phyloP scores from a whole-genome alignment of 208 protist genomes.

The Acanthamoeba triangularis region DNA sequence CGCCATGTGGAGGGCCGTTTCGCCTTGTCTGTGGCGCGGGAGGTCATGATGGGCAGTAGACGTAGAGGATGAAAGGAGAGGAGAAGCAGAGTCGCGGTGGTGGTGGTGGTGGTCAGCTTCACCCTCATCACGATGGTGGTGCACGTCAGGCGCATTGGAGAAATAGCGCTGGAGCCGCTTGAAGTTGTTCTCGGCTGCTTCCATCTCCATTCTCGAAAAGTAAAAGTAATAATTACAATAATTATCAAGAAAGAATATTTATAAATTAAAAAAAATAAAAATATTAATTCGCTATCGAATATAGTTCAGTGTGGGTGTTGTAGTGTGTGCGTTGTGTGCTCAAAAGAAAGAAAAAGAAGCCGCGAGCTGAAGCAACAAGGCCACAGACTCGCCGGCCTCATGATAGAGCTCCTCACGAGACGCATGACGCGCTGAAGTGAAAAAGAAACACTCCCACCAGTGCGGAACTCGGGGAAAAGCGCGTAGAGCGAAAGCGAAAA shows the following conservation, averaged over 20 bases:
- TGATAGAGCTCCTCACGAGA: too few relatives aligned
- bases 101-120: neutral
- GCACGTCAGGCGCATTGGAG: neutral
- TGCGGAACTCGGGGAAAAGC: neutral
- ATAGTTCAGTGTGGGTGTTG: too few relatives aligned
- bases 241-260: too few relatives aligned
- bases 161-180: conserved; percentile 31
- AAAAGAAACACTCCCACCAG: neutral
- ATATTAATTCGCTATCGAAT: too few relatives aligned
- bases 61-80: too few relatives aligned
- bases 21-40: conserved; percentile 12
- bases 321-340: too few relatives aligned
- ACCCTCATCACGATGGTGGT: neutral
- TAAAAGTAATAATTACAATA: too few relatives aligned
- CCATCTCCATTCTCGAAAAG: neutral
- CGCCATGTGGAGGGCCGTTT: conserved; percentile 29
- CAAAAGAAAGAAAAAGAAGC: too few relatives aligned
- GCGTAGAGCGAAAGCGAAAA: neutral
- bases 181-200: neutral
- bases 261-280: too few relatives aligned
- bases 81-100: neutral
- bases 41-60: too few relatives aligned
- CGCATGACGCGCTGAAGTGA: neutral
- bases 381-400: too few relatives aligned
- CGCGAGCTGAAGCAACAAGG: too few relatives aligned